Conservation (phyloP, 345 rosid species). For the Lumnitzera racemosa region DNA sequence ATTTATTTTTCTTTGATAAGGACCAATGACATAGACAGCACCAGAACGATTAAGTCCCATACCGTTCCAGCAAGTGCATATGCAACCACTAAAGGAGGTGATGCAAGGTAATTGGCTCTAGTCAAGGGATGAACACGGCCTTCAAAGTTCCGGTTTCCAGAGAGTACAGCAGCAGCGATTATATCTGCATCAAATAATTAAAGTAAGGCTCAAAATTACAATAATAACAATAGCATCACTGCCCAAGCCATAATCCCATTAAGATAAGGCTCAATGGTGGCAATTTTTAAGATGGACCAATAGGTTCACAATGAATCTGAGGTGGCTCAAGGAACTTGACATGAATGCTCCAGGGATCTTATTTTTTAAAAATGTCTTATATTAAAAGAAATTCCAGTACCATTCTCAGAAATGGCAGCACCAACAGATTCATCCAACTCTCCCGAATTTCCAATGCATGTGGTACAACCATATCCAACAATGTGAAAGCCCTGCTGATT, state of each 20-base stretch:
- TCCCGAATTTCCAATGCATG: slow-evolving; percentile 79
- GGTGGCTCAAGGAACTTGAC: too few species aligned
- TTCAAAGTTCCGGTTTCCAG: slow-evolving; percentile 96
- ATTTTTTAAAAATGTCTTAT: too few species aligned
- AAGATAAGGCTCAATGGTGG: too few species aligned
- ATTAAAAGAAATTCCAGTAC: slow-evolving; percentile 15
- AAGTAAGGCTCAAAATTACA: too few species aligned
- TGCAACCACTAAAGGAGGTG: slow-evolving; percentile 97
- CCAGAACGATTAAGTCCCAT: slow-evolving; percentile 10
- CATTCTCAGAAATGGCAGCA: slow-evolving; percentile 58
- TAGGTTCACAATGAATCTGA: too few species aligned
- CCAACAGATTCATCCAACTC: slow-evolving; percentile 56
- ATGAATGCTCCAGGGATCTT: too few species aligned
- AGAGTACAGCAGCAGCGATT: slow-evolving; percentile 88
- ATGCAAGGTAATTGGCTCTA: slow-evolving; percentile 98
- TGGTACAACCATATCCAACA: slow-evolving; percentile 83
- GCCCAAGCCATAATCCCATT: too few species aligned
- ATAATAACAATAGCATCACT: too few species aligned
- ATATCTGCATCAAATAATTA: slow-evolving; percentile 44
- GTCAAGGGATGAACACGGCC: slow-evolving; percentile 98
- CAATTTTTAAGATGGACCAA: too few species aligned
- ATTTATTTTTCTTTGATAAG: too few species aligned
- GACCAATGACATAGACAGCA: not conserved
- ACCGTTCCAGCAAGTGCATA: slow-evolving; percentile 99
- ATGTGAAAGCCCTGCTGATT: slow-evolving; percentile 59